These are phyloP conservation scores for Aureobasidium vineae DNA, from an alignment of 2,329 filamentous ascomycete species.

Conservation along the genomic window DNA sequence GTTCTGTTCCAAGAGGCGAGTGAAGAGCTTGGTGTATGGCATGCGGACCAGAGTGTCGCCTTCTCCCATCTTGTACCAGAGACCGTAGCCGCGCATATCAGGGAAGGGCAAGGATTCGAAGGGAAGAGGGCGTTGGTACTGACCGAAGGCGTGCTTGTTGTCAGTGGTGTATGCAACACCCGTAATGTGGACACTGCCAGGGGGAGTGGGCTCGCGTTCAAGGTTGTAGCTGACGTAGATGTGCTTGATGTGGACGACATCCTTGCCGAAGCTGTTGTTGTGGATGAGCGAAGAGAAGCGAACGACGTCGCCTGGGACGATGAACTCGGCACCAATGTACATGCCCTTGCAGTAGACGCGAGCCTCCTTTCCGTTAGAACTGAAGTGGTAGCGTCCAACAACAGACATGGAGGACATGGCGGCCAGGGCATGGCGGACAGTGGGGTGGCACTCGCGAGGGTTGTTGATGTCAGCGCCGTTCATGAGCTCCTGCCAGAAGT, in stretches of 20 bases:
- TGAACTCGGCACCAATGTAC: constrained; percentile 57
- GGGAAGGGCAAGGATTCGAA: constrained; percentile 31
- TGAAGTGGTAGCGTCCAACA: constrained; percentile 53
- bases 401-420: constrained; percentile 55
- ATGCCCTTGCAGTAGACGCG: constrained; percentile 54
- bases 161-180: constrained; percentile 52
- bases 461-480: constrained; percentile 40
- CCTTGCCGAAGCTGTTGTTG: constrained; percentile 21
- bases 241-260: constrained; percentile 43
- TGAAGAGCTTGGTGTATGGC: background rate
- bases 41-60: background rate
- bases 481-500: constrained; percentile 54
- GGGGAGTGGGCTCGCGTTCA: constrained; percentile 45
- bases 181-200: constrained; percentile 48
- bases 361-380: constrained; percentile 55
- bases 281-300: constrained; percentile 43
- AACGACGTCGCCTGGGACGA: constrained; percentile 55
- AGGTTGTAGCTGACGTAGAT: constrained; percentile 50
- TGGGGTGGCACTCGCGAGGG: constrained; percentile 50
- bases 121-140: constrained; percentile 24
- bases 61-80: constrained; percentile 48
- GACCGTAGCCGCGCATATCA: constrained; percentile 48
- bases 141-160: constrained; percentile 35
- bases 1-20: background rate
- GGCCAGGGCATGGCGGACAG: constrained; percentile 55